Evolutionary conservation across 306 rosid species (phyloP), one percentile per base, ranked within the genome.

Genomic region (Casuarina glauca): DNA sequence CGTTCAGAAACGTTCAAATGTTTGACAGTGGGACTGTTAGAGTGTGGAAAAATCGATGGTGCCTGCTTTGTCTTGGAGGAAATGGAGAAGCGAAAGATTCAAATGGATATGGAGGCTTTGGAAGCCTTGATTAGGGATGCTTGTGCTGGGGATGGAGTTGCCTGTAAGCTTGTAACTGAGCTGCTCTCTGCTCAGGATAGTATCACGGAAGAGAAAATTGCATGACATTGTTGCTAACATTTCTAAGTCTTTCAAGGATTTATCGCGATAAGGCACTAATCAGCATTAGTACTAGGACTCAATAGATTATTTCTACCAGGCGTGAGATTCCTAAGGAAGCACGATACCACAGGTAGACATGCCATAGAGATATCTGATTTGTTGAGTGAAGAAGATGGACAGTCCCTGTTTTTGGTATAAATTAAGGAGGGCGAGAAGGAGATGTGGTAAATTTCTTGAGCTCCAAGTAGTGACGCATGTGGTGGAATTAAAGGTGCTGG

Each of bases 41-140:
- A 79, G 63, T 64, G 84, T 32, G 98, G 91, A 80, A 81, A 87
- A n/a, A 74, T 80, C 72, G 91, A 83, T 45, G 82, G 72, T 78
- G 93, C 93, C 61, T 86, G 87, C 86, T 87, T 92, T 89, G 93
- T 95, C 16, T 70, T 90, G 88, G 93, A 89, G 90, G 97, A 89
- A 90, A 95, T 91, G 96, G 84, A 79, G 78, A 88, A 86, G 86
- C 88, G 89, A 74, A 78, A 89, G 50, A 57, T 91, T 70, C 80
- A 77, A 63, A 39, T 92, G 54, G 84, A 75, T 75, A 73, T 64
- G 64, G 81, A 66, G 74, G 85, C 82, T 81, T 95, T 96, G 98
- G 90, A 86, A 82, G 74, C 75, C 80, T 38, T 85, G n/a, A 82
- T 89, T 32, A 76, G 64, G 68, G 74, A 69, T 86, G 87, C 83